Conservation (phyloP, 2,329 filamentous ascomycete species). For the Fusarium equiseti region DNA sequence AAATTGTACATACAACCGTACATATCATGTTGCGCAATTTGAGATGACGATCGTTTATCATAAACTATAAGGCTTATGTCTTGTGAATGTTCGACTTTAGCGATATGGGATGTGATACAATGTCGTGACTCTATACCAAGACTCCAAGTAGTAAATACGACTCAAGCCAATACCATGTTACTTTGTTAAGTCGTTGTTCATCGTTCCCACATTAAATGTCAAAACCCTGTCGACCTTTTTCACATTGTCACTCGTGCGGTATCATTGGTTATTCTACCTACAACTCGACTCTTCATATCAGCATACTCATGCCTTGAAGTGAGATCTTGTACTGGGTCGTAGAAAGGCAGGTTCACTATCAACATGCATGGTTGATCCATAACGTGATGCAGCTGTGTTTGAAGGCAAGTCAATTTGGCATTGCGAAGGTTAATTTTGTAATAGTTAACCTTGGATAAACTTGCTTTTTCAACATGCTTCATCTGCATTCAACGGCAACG, state of each 20-base stretch:
- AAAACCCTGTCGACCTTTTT: background rate
- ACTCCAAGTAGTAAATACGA: background rate
- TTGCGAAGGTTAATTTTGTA: background rate
- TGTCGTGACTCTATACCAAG: background rate
- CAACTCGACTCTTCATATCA: background rate
- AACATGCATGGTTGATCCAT: background rate
- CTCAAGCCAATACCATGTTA: background rate
- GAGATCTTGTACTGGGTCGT: background rate
- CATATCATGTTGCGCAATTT: constrained; percentile 24
- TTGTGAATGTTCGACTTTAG: background rate
- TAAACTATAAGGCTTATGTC: background rate
- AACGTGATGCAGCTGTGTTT: background rate
- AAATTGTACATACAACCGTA: constrained; percentile 18
- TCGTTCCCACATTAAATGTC: background rate
- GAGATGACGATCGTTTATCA: background rate
- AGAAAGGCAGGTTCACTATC: rapidly evolving
- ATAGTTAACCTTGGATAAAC: too few species aligned
- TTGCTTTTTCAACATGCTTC: too few species aligned
- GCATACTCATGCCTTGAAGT: rapidly evolving
- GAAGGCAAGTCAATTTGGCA: background rate
- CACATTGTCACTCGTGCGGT: background rate
- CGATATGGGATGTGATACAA: background rate
- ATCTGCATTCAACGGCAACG: too few species aligned
- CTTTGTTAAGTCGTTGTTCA: background rate
- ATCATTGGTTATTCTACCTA: background rate